Conservation (phyloP, 192 early-diverging fungal genomes). For the Jimgerdemannia lactiflua region DNA sequence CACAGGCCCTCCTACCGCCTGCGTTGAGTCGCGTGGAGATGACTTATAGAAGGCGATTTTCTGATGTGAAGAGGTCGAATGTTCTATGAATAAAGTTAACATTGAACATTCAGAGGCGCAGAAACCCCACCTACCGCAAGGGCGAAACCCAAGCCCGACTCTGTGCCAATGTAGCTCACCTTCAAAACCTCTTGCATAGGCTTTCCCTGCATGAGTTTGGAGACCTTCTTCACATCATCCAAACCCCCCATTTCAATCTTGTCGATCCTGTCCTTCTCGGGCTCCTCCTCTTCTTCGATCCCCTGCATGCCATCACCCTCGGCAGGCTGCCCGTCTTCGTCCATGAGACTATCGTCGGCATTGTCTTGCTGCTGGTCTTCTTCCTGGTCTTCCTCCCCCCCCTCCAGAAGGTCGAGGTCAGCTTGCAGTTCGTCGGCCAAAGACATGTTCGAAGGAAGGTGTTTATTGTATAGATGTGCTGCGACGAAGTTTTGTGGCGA, state of each 20-base stretch:
- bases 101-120: not conserved
- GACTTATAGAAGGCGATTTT: conserved; percentile 27
- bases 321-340: conserved; percentile 22
- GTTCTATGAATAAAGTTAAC: not conserved
- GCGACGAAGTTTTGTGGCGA: too few species aligned
- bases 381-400: conserved; percentile 34
- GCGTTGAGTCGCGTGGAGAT: conserved; percentile 25
- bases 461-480: too few species aligned
- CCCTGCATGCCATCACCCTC: conserved; percentile 40
- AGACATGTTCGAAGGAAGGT: conserved; percentile 4
- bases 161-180: conserved; percentile 30
- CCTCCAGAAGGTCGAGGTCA: conserved; percentile 70
- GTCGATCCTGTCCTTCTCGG: conserved; percentile 24
- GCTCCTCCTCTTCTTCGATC: conserved; percentile 32
- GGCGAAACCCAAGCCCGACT: not conserved
- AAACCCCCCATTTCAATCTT: conserved; percentile 36
- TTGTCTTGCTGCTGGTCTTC: conserved; percentile 32
- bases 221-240: conserved; percentile 60
- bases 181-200: conserved; percentile 59
- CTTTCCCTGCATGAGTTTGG: conserved; percentile 58
- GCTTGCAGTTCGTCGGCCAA: conserved; percentile 82
- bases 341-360: conserved; percentile 26
- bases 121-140: not conserved
- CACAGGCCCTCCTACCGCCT: conserved; percentile 53
- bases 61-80: conserved; percentile 2